phyloP scores from a whole-genome alignment of 345 rosid genomes.

The Aurinia saxatilis region DNA sequence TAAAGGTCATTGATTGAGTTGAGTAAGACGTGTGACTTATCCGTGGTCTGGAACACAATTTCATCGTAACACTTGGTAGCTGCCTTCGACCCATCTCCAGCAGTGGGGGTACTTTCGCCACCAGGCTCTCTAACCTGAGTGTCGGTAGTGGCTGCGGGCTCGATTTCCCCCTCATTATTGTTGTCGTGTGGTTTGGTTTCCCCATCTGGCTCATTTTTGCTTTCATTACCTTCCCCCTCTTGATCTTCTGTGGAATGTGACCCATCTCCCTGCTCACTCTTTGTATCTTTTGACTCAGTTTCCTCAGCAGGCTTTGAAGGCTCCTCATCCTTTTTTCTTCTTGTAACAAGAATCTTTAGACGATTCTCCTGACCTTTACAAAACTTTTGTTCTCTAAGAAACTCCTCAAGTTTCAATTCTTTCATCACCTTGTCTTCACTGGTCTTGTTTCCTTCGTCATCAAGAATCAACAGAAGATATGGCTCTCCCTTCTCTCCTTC shows the following conservation, averaged over 20 bases:
- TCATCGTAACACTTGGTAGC: background rate
- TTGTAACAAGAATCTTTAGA: constrained; percentile 22
- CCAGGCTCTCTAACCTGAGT: background rate
- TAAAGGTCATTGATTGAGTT: background rate
- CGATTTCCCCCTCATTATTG: background rate
- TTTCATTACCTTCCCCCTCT: too few species aligned
- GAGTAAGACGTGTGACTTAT: background rate
- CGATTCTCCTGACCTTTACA: background rate
- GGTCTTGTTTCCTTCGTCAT: constrained; percentile 24
- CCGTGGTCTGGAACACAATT: background rate
- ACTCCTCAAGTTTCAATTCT: background rate
- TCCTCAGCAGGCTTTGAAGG: background rate
- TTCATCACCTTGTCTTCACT: background rate
- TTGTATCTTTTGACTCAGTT: background rate
- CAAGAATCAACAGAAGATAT: constrained; percentile 38
- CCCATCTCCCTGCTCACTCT: background rate
- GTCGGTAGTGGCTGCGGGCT: background rate
- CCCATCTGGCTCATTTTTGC: background rate
- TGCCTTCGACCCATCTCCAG: background rate
- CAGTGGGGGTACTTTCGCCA: background rate
- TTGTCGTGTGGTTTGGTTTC: background rate
- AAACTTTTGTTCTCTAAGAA: background rate
- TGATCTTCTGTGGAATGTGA: too few species aligned
- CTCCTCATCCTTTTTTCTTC: background rate
- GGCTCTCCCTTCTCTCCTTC: background rate